These are phyloP conservation scores for Lasiodiplodia sp. DNA, from an alignment of 2,329 filamentous ascomycete species.

Conservation along the genomic window DNA sequence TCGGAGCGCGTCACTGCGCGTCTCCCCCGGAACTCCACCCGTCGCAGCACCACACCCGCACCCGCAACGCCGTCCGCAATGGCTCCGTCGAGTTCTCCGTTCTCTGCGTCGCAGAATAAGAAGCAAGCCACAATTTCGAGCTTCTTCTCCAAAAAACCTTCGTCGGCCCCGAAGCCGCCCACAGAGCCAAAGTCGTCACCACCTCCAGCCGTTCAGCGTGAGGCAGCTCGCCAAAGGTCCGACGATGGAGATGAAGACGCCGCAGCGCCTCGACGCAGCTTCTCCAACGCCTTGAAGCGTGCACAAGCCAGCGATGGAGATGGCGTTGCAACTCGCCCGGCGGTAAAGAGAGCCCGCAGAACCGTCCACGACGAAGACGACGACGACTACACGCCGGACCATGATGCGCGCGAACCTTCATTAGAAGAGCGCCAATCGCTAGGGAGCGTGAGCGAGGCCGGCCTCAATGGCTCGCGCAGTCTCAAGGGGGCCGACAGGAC, in stretches of 20 bases:
- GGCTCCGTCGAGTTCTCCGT: constrained; percentile 46
- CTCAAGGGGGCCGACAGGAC: constrained; percentile 57
- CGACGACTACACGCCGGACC: constrained; percentile 45
- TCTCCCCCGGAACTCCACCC: constrained; percentile 10
- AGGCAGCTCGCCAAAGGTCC: background rate
- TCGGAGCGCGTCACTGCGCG: constrained; percentile 9
- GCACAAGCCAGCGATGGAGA: constrained; percentile 43
- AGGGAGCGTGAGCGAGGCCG: constrained; percentile 36
- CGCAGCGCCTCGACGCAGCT: constrained; percentile 35
- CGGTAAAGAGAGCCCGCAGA: constrained; percentile 18
- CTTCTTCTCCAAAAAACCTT: constrained; percentile 70
- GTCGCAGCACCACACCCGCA: constrained; percentile 11
- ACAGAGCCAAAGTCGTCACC: constrained; percentile 4
- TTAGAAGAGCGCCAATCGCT: constrained; percentile 35
- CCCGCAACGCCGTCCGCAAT: constrained; percentile 36
- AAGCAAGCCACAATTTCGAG: constrained; percentile 85
- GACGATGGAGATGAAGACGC: constrained; percentile 15
- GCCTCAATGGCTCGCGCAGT: constrained; percentile 41
- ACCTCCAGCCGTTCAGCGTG: background rate
- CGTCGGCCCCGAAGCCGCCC: constrained; percentile 40
- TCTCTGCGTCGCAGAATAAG: constrained; percentile 56
- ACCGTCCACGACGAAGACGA: constrained; percentile 42
- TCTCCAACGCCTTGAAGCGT: constrained; percentile 51
- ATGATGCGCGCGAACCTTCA: constrained; percentile 39
- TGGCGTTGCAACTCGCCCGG: background rate